Evolutionary conservation across 768 basidiomycete species (phyloP).

Genomic region (Lentinula lateritia): DNA sequence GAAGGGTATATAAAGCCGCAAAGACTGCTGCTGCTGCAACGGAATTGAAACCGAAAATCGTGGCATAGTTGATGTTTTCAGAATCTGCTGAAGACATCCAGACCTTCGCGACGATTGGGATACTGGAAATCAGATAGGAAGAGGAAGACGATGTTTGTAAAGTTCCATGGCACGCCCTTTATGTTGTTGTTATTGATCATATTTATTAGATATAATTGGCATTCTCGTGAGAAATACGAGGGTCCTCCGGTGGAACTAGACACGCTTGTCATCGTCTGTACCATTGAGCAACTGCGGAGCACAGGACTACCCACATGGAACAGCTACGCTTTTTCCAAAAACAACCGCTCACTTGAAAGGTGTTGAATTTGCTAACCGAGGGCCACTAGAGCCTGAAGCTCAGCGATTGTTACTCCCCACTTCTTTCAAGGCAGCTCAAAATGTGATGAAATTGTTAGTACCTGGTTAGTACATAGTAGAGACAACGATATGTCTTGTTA

Average conservation of each 20-base stretch:
- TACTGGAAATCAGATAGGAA: neutral
- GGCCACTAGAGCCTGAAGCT: too few species aligned
- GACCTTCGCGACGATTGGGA: neutral
- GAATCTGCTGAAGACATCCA: neutral
- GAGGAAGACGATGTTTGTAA: neutral
- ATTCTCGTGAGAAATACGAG: neutral
- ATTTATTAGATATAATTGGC: too few species aligned
- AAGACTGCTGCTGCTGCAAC: constrained; percentile 19
- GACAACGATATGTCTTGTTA: too few species aligned
- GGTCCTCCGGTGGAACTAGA: neutral
- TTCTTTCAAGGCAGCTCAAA: too few species aligned
- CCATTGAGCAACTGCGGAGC: neutral
- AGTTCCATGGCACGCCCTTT: too few species aligned
- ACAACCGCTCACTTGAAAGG: too few species aligned
- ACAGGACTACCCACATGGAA: neutral
- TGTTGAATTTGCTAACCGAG: too few species aligned
- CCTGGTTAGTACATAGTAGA: too few species aligned
- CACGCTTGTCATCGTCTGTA: neutral
- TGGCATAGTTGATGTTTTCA: constrained; percentile 10
- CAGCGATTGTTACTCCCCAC: too few species aligned
- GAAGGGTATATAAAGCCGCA: constrained; percentile 18
- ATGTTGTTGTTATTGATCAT: too few species aligned
- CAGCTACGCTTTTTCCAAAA: too few species aligned
- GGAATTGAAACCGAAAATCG: constrained; percentile 12
- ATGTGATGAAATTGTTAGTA: too few species aligned